These are phyloP conservation scores for Remersonia thermophila DNA, from an alignment of 2,329 filamentous ascomycete species.

Conservation along the genomic window DNA sequence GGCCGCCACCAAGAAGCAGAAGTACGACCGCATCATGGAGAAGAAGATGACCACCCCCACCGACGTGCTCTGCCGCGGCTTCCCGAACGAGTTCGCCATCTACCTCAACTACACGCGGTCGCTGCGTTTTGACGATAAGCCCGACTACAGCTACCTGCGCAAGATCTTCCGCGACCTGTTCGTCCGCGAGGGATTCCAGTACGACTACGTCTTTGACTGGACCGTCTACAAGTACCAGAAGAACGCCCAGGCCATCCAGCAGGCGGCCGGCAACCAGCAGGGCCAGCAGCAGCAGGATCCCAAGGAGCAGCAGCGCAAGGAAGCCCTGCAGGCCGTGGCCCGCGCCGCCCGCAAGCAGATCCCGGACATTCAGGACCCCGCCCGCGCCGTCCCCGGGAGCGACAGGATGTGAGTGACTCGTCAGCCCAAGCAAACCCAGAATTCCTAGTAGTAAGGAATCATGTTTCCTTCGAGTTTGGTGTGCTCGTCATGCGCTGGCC, in stretches of 20 bases:
- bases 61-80: slow-evolving; percentile 95
- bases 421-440: slow-evolving; percentile 39
- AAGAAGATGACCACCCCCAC: slow-evolving; percentile 99
- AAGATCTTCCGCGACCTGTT: slow-evolving; percentile 99
- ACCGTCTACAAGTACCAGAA: slow-evolving; percentile 99
- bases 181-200: slow-evolving; percentile 97
- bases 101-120: slow-evolving; percentile 99
- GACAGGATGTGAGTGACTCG: slow-evolving; percentile 92
- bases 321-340: slow-evolving; percentile 57
- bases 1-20: slow-evolving; percentile 99
- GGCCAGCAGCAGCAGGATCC: slow-evolving; percentile 48
- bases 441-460: slow-evolving; percentile 89
- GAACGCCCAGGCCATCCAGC: slow-evolving; percentile 89
- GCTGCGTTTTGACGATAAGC: slow-evolving; percentile 98
- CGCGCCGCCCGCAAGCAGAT: slow-evolving; percentile 77
- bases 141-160: slow-evolving; percentile 97
- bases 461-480: slow-evolving; percentile 74
- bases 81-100: slow-evolving; percentile 98
- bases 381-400: slow-evolving; percentile 65
- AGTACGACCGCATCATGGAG: slow-evolving; percentile 99
- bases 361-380: slow-evolving; percentile 57
- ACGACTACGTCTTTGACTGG: slow-evolving; percentile 99
- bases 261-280: slow-evolving; percentile 47
- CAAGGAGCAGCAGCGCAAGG: slow-evolving; percentile 96
- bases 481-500: slow-evolving; percentile 62